Conservation (phyloP, 1,139 yeast genomes). For the Protomyces pachydermus region DNA sequence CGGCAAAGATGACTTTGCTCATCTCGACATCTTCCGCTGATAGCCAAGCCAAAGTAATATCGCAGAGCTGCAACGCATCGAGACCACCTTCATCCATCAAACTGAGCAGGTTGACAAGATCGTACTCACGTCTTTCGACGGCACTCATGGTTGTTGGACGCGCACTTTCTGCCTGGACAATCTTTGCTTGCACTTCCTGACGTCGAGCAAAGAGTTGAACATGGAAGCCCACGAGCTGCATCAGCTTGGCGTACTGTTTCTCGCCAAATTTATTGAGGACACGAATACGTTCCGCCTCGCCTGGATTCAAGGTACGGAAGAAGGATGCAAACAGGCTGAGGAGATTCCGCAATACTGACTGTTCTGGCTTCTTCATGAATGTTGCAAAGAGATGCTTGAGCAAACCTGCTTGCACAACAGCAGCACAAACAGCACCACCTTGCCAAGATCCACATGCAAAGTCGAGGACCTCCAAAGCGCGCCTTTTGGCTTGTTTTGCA, state of each 20-base stretch:
- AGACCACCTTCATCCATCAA: constrained; percentile 36
- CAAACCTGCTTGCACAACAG: constrained; percentile 37
- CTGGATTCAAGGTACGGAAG: constrained; percentile 38
- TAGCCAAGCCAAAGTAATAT: constrained; percentile 38
- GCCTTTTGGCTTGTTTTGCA: constrained; percentile 28
- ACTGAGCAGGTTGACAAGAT: constrained; percentile 33
- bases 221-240: constrained; percentile 32
- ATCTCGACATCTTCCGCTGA: constrained; percentile 34
- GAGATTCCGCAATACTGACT: constrained; percentile 29
- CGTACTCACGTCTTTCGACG: constrained; percentile 31
- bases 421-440: constrained; percentile 33
- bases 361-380: constrained; percentile 31
- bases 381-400: constrained; percentile 35
- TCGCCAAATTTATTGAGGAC: constrained; percentile 36
- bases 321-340: constrained; percentile 36
- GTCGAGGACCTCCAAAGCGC: constrained; percentile 36
- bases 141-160: constrained; percentile 22
- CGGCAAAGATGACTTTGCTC: neutral
- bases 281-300: constrained; percentile 36
- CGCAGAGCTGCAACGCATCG: constrained; percentile 34
- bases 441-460: constrained; percentile 34
- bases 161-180: constrained; percentile 21
- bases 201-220: constrained; percentile 3
- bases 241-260: constrained; percentile 34
- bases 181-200: constrained; percentile 23